These are phyloP conservation scores for Aspergillus sp. DNA, from an alignment of 2,329 filamentous ascomycete genomes.

Conservation along the genomic window DNA sequence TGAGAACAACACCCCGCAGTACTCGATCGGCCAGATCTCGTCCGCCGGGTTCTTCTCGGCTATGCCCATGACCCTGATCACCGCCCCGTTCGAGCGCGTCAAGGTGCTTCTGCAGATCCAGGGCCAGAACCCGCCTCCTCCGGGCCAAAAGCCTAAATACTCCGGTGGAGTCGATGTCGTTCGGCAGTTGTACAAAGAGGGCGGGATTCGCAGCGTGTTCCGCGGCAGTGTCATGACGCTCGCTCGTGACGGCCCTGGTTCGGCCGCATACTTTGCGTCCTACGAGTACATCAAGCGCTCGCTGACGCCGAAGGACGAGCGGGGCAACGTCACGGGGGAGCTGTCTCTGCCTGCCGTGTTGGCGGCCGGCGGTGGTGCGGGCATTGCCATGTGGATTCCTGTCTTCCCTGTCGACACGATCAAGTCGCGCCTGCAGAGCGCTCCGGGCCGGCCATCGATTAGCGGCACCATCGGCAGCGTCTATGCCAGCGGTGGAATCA, in stretches of 20 bases:
- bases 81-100: slow-evolving; percentile 97
- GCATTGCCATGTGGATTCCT: slow-evolving; percentile 98
- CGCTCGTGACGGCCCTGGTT: slow-evolving; percentile 85
- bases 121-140: slow-evolving; percentile 73
- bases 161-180: slow-evolving; percentile 81
- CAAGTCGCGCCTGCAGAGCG: slow-evolving; percentile 87
- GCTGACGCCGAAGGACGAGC: slow-evolving; percentile 72
- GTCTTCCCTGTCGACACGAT: slow-evolving; percentile 97
- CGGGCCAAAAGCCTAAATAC: slow-evolving; percentile 90
- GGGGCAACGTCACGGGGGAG: slow-evolving; percentile 63
- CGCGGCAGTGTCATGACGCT: slow-evolving; percentile 83
- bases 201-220: slow-evolving; percentile 85
- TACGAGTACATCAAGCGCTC: slow-evolving; percentile 91
- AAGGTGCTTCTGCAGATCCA: slow-evolving; percentile 98
- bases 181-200: slow-evolving; percentile 82
- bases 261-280: slow-evolving; percentile 90
- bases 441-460: slow-evolving; percentile 73
- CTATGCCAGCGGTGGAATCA: slow-evolving; percentile 73
- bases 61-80: slow-evolving; percentile 94
- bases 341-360: slow-evolving; percentile 76
- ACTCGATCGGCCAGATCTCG: slow-evolving; percentile 78
- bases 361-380: slow-evolving; percentile 77
- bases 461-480: slow-evolving; percentile 69
- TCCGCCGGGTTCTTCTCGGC: slow-evolving; percentile 95
- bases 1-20: slow-evolving; percentile 53